Base-by-base conservation (phyloP, 176 grass and related monocot genomes). In the Tillandsia fasciculata region DNA sequence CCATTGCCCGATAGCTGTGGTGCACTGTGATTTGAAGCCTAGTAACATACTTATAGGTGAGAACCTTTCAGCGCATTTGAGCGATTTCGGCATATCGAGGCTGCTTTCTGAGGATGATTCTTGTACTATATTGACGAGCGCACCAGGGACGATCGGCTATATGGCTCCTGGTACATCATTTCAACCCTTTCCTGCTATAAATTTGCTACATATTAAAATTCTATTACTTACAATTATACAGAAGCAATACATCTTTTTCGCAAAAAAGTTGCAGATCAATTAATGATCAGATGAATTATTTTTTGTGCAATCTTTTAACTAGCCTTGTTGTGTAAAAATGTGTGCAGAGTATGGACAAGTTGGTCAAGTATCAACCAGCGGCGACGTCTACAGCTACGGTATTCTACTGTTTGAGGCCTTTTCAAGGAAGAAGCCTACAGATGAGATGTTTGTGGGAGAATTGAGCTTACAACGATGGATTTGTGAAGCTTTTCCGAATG, bases 351-450 rank as follows among this genome's bases (percentile, higher is more conserved):
- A 85, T 0, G 82, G 87, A 33, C 77, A 77, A 70, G 72, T 64
- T 11, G 75, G 68, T 26, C 76, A 65, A 63, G 82, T 77, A 63
- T 85, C 87, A 73, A 61, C 69, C 9, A 72, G 14, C 50, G 75
- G 82, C 24, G 87, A 89, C 8, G 28, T 89, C 15, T 89, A 82
- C 68, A 89, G 82, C 72, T 89, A 76, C 11, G 87, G 87, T 1
- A 82, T 85, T 65, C 48, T 90, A 14, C 75, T 90, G 22, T 75
- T 90, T 11, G 83, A 90, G 61, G 66, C 72, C 20, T 74, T 90
- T 23, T 75, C 78, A 6, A 63, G 83, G 51, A 90, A 86, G 76
- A 83, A 51, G 12, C 87, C 87, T 0, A 90, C 76, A 0, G 65
- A 90, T 77, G 65, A 70, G 27, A 74, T 83, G 83, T 90, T 90